Evolutionary conservation across 352 stramenopile genomes (phyloP).

Genomic region (Aphanomyces astaci): DNA sequence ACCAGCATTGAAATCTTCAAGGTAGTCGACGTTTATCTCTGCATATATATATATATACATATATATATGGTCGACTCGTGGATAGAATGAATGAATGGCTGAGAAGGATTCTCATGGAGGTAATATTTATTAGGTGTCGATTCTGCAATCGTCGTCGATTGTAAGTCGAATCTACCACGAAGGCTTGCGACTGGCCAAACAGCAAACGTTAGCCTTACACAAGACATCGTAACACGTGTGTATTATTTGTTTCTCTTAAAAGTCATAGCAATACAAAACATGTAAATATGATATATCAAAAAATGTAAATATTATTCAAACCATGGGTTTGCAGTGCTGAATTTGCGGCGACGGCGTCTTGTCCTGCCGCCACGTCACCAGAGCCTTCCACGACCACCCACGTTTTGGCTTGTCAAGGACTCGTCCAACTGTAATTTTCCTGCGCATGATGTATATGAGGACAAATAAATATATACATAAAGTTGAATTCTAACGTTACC

Average conservation of each 20-base stretch:
- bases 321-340: background rate
- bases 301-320: no score
- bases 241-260: no score
- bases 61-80: no score
- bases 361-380: background rate
- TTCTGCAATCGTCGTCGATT: slow-evolving; percentile 52
- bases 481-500: no score
- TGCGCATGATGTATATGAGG: background rate
- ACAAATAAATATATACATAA: no score
- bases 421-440: background rate
- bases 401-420: background rate
- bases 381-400: background rate
- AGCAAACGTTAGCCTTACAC: slow-evolving; percentile 64
- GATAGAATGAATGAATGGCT: no score
- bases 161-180: slow-evolving; percentile 63
- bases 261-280: no score
- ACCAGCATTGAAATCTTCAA: slow-evolving; percentile 16
- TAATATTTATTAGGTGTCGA: slow-evolving; percentile 47
- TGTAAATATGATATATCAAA: no score
- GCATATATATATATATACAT: no score
- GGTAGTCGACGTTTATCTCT: no score
- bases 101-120: no score
- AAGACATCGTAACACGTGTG: slow-evolving; percentile 11
- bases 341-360: background rate
- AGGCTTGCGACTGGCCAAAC: slow-evolving; percentile 57